Evolutionary conservation across 73 alveolate genomes (phyloP).

Genomic region (Diophrys sp.): DNA sequence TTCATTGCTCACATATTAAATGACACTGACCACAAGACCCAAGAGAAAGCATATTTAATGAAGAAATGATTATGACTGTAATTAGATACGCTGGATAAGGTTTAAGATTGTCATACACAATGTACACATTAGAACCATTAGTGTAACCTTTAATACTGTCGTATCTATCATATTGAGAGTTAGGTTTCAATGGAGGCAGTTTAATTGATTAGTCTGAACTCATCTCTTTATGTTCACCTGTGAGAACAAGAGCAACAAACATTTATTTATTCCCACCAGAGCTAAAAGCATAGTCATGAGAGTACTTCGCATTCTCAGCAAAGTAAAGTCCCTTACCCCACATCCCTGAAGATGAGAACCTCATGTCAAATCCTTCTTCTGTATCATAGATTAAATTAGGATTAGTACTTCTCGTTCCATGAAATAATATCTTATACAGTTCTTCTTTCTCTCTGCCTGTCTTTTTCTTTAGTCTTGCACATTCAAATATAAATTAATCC

Average conservation of each 20-base stretch:
- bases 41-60: too few relatives aligned
- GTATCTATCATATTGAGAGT: neutral
- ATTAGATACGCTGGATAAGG: conserved; percentile 48
- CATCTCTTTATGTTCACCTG: conserved; percentile 1
- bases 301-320: conserved; percentile 8
- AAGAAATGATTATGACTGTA: too few relatives aligned
- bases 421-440: conserved; percentile 1
- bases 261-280: conserved; percentile 5
- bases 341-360: conserved; percentile 26
- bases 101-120: conserved; percentile 38
- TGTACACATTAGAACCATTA: conserved; percentile 16
- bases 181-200: conserved; percentile 26
- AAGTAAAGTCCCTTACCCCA: conserved; percentile 65
- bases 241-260: conserved; percentile 32
- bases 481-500: neutral
- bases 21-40: too few relatives aligned
- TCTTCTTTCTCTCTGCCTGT: neutral
- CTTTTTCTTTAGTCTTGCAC: neutral
- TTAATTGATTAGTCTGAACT: conserved; percentile 12
- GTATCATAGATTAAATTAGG: neutral
- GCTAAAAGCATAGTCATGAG: neutral
- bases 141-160: conserved; percentile 36
- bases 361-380: conserved; percentile 37
- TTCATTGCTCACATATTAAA: too few relatives aligned
- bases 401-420: conserved; percentile 23